Evolutionary conservation across 306 rosid species (phyloP).

Genomic region (Inga leiocalycina): DNA sequence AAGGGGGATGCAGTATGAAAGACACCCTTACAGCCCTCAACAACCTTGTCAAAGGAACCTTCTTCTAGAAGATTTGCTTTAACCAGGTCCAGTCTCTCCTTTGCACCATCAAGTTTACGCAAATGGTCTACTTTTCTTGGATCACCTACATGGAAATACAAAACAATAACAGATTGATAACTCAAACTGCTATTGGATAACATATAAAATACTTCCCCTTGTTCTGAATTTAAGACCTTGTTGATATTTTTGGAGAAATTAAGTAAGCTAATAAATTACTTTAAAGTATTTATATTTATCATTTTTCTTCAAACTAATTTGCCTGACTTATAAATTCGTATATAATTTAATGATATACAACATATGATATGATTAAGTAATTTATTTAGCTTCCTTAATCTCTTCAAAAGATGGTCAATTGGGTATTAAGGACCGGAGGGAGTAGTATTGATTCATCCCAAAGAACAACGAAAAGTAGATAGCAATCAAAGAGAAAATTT

Average conservation of each 20-base stretch:
- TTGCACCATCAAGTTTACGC: constrained; percentile 15
- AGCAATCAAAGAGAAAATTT: background rate
- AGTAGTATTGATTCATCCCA: background rate
- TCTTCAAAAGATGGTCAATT: too few relatives aligned
- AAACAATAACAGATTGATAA: background rate
- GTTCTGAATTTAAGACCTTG: too few relatives aligned
- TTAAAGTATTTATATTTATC: too few relatives aligned
- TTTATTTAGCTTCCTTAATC: too few relatives aligned
- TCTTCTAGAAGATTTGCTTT: constrained; percentile 6
- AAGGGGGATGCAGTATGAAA: constrained; percentile 16
- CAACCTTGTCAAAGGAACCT: constrained; percentile 9
- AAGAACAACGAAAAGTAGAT: background rate
- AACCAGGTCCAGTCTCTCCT: constrained; percentile 3
- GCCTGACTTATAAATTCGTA: too few relatives aligned
- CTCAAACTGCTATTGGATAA: background rate
- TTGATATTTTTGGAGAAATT: too few relatives aligned
- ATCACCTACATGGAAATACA: background rate
- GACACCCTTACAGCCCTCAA: constrained; percentile 8
- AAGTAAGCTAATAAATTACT: too few relatives aligned
- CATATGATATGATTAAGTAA: too few relatives aligned
- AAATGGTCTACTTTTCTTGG: constrained; percentile 7
- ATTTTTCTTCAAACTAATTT: too few relatives aligned
- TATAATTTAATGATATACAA: too few relatives aligned
- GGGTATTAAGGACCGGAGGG: too few relatives aligned
- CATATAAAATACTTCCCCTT: background rate